Evolutionary conservation across 2,329 filamentous ascomycete genomes (phyloP).

Genomic region (Hirsutella thompsonii): DNA sequence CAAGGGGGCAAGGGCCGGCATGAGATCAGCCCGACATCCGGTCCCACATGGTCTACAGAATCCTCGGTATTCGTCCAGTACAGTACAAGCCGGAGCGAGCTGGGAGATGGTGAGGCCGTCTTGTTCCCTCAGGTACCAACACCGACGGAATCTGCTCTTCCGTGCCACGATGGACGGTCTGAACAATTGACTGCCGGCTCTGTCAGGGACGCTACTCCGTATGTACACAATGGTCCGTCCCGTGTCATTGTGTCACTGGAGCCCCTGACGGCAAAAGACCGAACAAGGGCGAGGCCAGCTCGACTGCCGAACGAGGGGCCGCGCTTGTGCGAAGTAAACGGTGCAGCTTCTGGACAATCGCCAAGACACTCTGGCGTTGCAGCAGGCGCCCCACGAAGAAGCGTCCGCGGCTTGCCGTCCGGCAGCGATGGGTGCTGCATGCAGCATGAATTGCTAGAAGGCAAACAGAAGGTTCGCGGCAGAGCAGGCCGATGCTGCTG

Average conservation of each 20-base stretch:
- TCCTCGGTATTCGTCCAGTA: too few relatives aligned
- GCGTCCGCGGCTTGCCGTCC: too few relatives aligned
- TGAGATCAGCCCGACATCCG: slow-evolving; percentile 31
- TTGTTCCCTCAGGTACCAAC: slow-evolving; percentile 2
- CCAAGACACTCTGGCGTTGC: too few relatives aligned
- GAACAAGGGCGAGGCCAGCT: too few relatives aligned
- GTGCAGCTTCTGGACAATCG: too few relatives aligned
- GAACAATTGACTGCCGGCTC: neutral
- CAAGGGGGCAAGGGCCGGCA: slow-evolving; percentile 7
- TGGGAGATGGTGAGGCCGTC: slow-evolving; percentile 13
- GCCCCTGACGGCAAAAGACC: too few relatives aligned
- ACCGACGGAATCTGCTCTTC: neutral
- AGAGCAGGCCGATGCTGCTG: neutral
- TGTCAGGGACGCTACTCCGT: neutral
- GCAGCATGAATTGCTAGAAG: slow-evolving; percentile 1
- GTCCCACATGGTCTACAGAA: slow-evolving; percentile 26
- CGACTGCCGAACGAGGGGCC: too few relatives aligned
- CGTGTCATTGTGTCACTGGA: neutral
- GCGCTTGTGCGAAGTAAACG: too few relatives aligned
- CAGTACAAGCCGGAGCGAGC: slow-evolving; percentile 4
- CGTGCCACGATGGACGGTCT: neutral
- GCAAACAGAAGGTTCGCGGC: slow-evolving; percentile 2
- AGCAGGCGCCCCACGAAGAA: too few relatives aligned
- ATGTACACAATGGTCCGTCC: neutral
- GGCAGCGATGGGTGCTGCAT: neutral